Conservation (phyloP, 2,329 filamentous ascomycete species). For the Chlorencoelia australis region DNA sequence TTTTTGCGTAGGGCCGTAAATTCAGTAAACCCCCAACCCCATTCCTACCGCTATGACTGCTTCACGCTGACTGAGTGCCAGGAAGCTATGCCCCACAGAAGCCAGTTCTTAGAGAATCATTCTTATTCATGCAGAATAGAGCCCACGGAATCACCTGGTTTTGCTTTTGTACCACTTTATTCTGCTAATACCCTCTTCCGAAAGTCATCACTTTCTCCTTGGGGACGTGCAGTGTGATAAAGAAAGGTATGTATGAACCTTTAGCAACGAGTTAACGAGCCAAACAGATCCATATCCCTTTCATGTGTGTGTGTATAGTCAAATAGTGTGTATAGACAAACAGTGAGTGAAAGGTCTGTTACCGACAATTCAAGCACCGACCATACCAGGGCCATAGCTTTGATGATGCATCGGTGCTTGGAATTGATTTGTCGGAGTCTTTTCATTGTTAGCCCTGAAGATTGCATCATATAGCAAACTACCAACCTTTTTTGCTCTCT, state of each 20-base stretch:
- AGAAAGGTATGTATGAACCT: constrained; percentile 1
- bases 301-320: no score
- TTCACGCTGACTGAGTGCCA: no score
- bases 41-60: no score
- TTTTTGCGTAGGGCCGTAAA: no score
- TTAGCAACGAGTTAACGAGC: constrained; percentile 2
- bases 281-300: constrained; percentile 1
- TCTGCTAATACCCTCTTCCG: not conserved
- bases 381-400: constrained; percentile 48
- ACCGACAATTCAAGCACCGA: constrained; percentile 36
- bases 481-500: constrained; percentile 56
- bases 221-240: not conserved
- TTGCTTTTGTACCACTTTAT: no score
- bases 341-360: constrained; percentile 1
- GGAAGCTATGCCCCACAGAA: no score
- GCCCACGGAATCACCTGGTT: no score
- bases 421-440: constrained; percentile 20
- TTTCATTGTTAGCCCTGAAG: constrained; percentile 19
- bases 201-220: not conserved
- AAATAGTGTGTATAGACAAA: not conserved
- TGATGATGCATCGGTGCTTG: constrained; percentile 22
- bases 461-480: constrained; percentile 12
- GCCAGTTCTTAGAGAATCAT: no score
- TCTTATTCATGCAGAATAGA: no score
- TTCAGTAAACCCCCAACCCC: no score